These are phyloP conservation scores for Leccinum incarnatum DNA, from an alignment of 768 basidiomycete genomes.

Conservation along the genomic window DNA sequence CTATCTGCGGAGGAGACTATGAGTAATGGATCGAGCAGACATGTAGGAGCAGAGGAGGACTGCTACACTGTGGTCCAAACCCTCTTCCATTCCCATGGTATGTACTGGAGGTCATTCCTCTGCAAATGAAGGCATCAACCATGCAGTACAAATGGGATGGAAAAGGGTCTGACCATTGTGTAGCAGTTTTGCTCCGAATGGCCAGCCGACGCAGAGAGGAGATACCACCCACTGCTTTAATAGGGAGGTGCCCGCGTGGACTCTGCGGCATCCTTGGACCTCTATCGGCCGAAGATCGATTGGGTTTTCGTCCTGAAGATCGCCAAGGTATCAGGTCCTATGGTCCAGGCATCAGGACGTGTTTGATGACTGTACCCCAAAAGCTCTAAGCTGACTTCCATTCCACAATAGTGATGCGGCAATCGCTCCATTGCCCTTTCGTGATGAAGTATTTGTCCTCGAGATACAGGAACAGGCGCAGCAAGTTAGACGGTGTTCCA, in stretches of 20 bases:
- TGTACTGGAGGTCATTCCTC: slow-evolving; percentile 29
- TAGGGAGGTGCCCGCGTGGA: neutral
- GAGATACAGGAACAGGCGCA: neutral
- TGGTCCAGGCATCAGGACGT: neutral
- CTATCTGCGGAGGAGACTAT: neutral
- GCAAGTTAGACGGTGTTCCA: neutral
- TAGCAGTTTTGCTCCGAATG: slow-evolving; percentile 20
- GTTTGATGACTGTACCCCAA: neutral
- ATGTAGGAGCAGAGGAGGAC: slow-evolving; percentile 3
- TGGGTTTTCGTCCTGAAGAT: neutral
- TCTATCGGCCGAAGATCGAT: neutral
- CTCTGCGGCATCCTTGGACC: neutral
- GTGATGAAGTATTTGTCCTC: slow-evolving; percentile 6
- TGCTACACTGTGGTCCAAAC: slow-evolving; percentile 28
- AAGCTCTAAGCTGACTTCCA: neutral
- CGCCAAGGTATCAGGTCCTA: neutral
- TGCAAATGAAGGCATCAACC: slow-evolving; percentile 31
- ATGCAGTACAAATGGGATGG: slow-evolving; percentile 27
- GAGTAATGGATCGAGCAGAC: slow-evolving; percentile 1
- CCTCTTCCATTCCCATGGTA: slow-evolving; percentile 52
- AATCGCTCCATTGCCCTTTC: neutral
- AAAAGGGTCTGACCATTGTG: slow-evolving; percentile 28
- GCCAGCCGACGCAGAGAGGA: neutral
- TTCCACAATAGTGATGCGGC: slow-evolving; percentile 1
- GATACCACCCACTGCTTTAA: slow-evolving; percentile 3